Evolutionary conservation across 2,329 filamentous ascomycete species (phyloP).

Genomic region (Phialophora expanda): DNA sequence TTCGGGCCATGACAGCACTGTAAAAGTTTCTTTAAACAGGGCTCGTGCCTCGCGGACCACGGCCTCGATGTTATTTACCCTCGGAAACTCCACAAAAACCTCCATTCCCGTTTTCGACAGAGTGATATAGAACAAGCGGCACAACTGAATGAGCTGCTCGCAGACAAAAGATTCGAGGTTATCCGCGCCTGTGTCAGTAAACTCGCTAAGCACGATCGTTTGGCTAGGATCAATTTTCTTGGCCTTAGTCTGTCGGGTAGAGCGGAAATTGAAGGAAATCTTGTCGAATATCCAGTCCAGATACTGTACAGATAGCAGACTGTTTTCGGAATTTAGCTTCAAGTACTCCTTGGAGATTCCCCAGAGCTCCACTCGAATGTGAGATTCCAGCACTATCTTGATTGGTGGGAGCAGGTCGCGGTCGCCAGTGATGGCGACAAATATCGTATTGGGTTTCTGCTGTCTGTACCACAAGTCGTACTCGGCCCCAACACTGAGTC

Average conservation of each 20-base stretch:
- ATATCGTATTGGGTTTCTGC: background rate
- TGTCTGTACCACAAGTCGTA: background rate
- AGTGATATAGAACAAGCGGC: background rate
- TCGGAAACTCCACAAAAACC: constrained; percentile 6
- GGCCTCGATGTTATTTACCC: constrained; percentile 6
- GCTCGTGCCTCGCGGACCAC: background rate
- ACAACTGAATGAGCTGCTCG: background rate
- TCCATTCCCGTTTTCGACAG: background rate
- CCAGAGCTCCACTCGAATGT: constrained; percentile 5
- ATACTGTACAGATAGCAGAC: background rate
- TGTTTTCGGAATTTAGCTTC: background rate
- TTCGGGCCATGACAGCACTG: constrained; percentile 1
- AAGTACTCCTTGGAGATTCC: constrained; percentile 1
- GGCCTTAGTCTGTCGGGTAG: background rate
- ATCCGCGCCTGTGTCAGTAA: background rate
- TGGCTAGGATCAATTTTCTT: background rate
- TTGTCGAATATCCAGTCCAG: constrained; percentile 4
- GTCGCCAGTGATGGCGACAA: constrained; percentile 5
- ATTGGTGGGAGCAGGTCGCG: constrained; percentile 5
- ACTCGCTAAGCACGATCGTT: constrained; percentile 5
- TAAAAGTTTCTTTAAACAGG: background rate
- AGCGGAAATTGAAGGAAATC: constrained; percentile 5
- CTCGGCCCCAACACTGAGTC: background rate
- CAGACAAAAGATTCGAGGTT: background rate
- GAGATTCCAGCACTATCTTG: background rate